phyloP scores from a whole-genome alignment of 805 yeast species.

The Sugiyamaella boreocaroliniensis region DNA sequence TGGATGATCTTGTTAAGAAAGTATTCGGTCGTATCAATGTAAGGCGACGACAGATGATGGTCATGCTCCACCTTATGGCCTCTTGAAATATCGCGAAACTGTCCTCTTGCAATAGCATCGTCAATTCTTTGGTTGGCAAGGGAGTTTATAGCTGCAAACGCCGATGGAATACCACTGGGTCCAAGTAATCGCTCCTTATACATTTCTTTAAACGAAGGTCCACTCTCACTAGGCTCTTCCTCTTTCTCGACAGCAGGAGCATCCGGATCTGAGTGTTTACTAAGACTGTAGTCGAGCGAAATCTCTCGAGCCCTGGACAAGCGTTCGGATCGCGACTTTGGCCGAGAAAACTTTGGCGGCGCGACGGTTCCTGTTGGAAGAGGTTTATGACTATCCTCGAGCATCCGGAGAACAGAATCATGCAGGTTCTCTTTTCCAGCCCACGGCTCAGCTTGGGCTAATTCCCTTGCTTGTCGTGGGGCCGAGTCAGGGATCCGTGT shows the following conservation, averaged over 20 bases:
- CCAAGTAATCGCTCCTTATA: slow-evolving; percentile 49
- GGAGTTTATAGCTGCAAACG: slow-evolving; percentile 43
- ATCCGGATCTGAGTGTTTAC: slow-evolving; percentile 33
- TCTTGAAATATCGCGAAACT: slow-evolving; percentile 54
- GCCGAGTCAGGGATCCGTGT: slow-evolving; percentile 41
- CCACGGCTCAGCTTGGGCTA: slow-evolving; percentile 54
- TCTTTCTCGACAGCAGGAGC: slow-evolving; percentile 17
- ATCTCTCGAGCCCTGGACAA: slow-evolving; percentile 57
- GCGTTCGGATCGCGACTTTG: slow-evolving; percentile 31
- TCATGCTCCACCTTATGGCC: slow-evolving; percentile 51
- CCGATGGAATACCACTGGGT: slow-evolving; percentile 29
- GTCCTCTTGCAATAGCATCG: slow-evolving; percentile 66
- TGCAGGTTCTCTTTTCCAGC: slow-evolving; percentile 43
- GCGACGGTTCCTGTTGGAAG: slow-evolving; percentile 12
- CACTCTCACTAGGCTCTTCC: slow-evolving; percentile 39
- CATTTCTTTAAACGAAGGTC: slow-evolving; percentile 44
- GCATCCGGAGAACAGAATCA: slow-evolving; percentile 49
- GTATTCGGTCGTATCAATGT: slow-evolving; percentile 62
- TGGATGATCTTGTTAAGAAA: slow-evolving; percentile 68
- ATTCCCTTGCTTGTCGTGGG: slow-evolving; percentile 38
- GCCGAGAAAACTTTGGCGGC: slow-evolving; percentile 19
- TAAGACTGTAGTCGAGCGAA: slow-evolving; percentile 55
- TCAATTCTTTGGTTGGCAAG: slow-evolving; percentile 72
- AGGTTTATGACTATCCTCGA: slow-evolving; percentile 46
- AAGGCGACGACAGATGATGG: slow-evolving; percentile 42